Evolutionary conservation across 306 rosid species (phyloP), one percentile per base, ranked within the genome.

Genomic region (Rosa persica): DNA sequence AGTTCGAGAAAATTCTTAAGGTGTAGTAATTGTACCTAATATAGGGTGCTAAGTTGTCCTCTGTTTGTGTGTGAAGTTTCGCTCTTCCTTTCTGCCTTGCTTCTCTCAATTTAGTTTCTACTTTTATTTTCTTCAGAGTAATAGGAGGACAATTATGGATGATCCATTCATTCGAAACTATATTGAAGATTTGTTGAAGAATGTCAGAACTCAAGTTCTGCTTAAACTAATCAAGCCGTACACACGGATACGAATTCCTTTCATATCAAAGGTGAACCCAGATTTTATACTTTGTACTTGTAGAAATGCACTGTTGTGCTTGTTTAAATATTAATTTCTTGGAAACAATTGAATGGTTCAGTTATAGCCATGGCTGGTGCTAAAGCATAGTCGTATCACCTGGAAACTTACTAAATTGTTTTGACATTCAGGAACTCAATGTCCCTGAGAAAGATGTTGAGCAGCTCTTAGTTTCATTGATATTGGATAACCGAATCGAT

Each of bases 171-270:
- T 94, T 77, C 85, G 97, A 78, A 95, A 92, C 84, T 95, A 92
- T 78, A 95, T 95, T 65, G 98, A 92, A 86, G 97, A 95, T 89
- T 86, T 95, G 81, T 82, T 95, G 81, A 95, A 95, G 90, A 95
- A 92, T 86, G 91, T 92, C 48, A 90, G 97, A 84, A 95, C 98
- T 13, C 98, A 95, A 79, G 97, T 95, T 88, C 77, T 95, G 84
- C 97, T 95, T 67, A 95, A 94, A 87, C 97, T 94, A 58, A 94
- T 94, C 90, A 92, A 92, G 80, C 98, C 97, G 11, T 94, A 94
- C 79, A 94, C 98, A 67, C 91, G 97, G 86, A 92, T 94, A 77
- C 86, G 93, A 80, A 94, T 92, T 78, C 98, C 98, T 10, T 94
- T 94, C 77, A 94, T 94, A 85, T 94, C 98, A 38, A 87, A 90